phyloP scores from a whole-genome alignment of 768 basidiomycete genomes.

The Dacryopinax primogenitus region DNA sequence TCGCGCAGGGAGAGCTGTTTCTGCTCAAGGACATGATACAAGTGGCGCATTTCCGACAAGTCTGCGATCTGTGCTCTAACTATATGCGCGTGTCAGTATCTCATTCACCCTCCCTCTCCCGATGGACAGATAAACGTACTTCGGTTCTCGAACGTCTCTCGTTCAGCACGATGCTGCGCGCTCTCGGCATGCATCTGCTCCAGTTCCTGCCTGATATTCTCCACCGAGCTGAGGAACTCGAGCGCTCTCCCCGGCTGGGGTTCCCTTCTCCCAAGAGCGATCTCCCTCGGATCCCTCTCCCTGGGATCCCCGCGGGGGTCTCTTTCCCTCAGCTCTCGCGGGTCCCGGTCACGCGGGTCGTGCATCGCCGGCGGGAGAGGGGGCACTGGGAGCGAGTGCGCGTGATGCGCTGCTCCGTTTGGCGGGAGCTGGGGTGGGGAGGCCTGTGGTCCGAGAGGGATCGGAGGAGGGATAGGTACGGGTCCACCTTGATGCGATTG shows the following conservation, averaged over 20 bases:
- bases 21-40: background rate
- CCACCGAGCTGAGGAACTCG: background rate
- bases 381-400: background rate
- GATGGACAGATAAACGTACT: background rate
- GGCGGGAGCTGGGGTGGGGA: background rate
- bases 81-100: background rate
- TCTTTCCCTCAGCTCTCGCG: background rate
- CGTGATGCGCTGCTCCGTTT: background rate
- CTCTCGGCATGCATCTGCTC: slow-evolving; percentile 4
- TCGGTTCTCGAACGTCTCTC: background rate
- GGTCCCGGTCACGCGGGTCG: slow-evolving; percentile 1
- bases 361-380: background rate
- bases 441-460: background rate
- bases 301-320: background rate
- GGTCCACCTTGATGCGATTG: background rate
- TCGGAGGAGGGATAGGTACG: background rate
- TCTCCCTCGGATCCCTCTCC: background rate
- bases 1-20: slow-evolving; percentile 8
- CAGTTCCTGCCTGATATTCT: background rate
- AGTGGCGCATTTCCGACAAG: background rate
- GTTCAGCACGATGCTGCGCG: background rate
- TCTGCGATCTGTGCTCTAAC: background rate
- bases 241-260: slow-evolving; percentile 4
- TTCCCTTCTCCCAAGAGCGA: background rate
- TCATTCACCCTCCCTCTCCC: background rate